A percentile compares a stretch with the other conserved stretches of the same genome.
These are phyloP conservation scores for Allantophomopsis lycopodina DNA, from an alignment of 2,329 filamentous ascomycete genomes.

Conservation along the genomic window DNA sequence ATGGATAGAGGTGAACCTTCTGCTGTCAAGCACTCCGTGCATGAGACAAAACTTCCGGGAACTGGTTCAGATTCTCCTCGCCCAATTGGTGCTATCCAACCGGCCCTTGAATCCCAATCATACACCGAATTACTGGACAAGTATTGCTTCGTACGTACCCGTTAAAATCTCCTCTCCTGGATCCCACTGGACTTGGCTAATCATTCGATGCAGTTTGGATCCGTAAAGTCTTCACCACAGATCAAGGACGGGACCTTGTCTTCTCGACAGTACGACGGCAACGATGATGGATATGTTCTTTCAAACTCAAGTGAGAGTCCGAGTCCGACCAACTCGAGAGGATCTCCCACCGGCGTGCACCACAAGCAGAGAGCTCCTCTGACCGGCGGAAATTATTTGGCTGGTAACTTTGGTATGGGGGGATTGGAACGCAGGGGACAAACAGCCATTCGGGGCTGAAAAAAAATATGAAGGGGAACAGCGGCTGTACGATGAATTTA, in stretches of 20 bases:
- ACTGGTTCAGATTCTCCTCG: conserved; percentile 35
- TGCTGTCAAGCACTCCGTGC: neutral
- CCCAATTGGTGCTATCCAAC: conserved; percentile 41
- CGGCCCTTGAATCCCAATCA: conserved; percentile 68
- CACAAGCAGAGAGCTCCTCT: too few relatives aligned
- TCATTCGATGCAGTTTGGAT: conserved; percentile 39
- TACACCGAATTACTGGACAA: conserved; percentile 97
- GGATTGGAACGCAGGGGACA: too few relatives aligned
- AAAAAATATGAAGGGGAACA: too few relatives aligned
- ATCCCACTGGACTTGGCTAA: conserved; percentile 23
- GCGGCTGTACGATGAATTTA: too few relatives aligned
- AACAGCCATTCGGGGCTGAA: too few relatives aligned
- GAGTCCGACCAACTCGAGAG: conserved; percentile 18
- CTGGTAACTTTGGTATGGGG: too few relatives aligned
- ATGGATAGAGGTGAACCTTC: too few relatives aligned
- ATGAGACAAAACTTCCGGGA: conserved; percentile 2
- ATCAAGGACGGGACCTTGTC: conserved; percentile 31
- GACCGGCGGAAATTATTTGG: too few relatives aligned
- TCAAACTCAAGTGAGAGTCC: conserved; percentile 16
- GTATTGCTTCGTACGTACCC: conserved; percentile 97
- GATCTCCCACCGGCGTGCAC: conserved; percentile 3
- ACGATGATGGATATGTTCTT: conserved; percentile 21
- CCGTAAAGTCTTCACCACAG: conserved; percentile 38
- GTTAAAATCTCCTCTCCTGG: conserved; percentile 16
- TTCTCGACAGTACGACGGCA: conserved; percentile 27